Evolutionary conservation across 768 basidiomycete species (phyloP), one percentile per base, ranked within the genome.

Genomic region (Russula emetica): DNA sequence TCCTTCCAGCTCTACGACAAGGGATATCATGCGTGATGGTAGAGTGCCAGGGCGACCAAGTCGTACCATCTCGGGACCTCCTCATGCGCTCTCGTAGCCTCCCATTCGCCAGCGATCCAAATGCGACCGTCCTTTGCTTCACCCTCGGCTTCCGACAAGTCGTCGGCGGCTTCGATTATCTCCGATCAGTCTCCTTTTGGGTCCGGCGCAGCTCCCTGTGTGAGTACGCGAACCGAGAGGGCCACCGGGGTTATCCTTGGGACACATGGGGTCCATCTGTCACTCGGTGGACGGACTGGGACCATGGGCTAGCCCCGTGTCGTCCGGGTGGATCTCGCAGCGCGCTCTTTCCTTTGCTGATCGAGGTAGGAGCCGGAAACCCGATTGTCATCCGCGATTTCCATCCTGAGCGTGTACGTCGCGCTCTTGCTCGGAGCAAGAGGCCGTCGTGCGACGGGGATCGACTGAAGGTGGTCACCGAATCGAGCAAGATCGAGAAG

Each of bases 151-250:
- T 64, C 24, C 58, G 59, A n/a, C 63, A 64, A 20, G 38, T 61
- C 40, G 24, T 64, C 59, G 55, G 58, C 0, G 58, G 59, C 47
- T 58, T 60, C 55, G 63, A 64, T 56, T 61, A 56, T 22, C 58
- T 56, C 63, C 55, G 63, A 50, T 64, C 63, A 20, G 59, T 64
- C 45, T 64, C 63, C 54, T 64, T 64, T 49, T 64, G 63, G 63
- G 55, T 64, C 2, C 54, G 59, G 9, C 63, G 63, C 22, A 30
- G 54, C 36, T 60, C 63, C 2, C 40, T 64, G 9, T 51, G 30
- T 11, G 59, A 64, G 9, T 61, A 51, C 10, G 59, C 63, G 49
- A 16, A 32, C 18, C 49, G 54, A 32, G 63, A 49, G 24, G 58
- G 59, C 9, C 45, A 56, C 24, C 30, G 50, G 14, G 44, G 18